phyloP scores from a whole-genome alignment of 2,329 filamentous ascomycete genomes.

The Allantophomopsis cytisporea region DNA sequence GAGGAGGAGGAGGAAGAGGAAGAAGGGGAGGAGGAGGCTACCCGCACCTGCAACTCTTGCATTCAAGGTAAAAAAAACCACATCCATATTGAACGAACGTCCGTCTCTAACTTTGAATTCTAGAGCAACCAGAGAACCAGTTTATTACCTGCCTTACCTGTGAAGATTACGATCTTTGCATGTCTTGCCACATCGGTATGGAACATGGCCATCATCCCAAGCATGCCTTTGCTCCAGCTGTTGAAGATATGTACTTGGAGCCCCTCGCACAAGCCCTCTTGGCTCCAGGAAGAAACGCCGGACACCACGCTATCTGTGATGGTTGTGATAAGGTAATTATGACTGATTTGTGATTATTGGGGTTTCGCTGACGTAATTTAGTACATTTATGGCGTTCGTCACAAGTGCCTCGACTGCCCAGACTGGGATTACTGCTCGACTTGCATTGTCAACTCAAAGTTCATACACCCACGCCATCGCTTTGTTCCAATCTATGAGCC shows the following conservation, averaged over 20 bases:
- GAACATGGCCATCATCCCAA: conserved; percentile 84
- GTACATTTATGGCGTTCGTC: conserved; percentile 74
- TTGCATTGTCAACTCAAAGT: conserved; percentile 54
- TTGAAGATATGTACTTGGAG: conserved; percentile 46
- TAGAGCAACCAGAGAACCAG: conserved; percentile 50
- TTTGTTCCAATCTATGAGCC: conserved; percentile 81
- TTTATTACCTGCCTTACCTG: conserved; percentile 80
- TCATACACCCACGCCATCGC: conserved; percentile 69
- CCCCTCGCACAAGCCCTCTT: conserved; percentile 53
- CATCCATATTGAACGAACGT: neutral
- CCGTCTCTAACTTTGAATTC: conserved; percentile 3
- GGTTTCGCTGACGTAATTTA: conserved; percentile 14
- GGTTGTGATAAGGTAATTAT: conserved; percentile 60
- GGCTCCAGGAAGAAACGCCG: conserved; percentile 63
- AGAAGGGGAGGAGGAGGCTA: conserved; percentile 12
- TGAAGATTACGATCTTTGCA: conserved; percentile 86
- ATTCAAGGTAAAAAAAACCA: conserved; percentile 34
- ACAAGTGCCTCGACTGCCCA: conserved; percentile 95
- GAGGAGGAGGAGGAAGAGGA: conserved; percentile 12
- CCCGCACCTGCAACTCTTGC: conserved; percentile 49
- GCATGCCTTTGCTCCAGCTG: conserved; percentile 63
- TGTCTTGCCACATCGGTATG: conserved; percentile 61
- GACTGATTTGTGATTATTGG: conserved; percentile 3
- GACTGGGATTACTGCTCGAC: conserved; percentile 91
- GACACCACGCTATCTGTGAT: conserved; percentile 86